Evolutionary conservation across 2,329 filamentous ascomycete species (phyloP).

Genomic region (Plenodomus biglobosus): DNA sequence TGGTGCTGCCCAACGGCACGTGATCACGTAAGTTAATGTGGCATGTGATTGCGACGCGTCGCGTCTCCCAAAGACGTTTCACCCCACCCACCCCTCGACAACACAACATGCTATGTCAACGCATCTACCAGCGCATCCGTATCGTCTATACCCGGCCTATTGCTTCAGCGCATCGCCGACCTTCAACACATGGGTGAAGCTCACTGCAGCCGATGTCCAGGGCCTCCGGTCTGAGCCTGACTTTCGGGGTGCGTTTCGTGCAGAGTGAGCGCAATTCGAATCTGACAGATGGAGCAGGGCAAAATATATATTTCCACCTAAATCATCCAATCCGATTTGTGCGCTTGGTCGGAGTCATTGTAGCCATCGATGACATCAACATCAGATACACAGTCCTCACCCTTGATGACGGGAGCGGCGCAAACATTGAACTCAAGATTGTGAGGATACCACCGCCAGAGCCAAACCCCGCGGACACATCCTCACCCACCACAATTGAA

Average conservation of each 20-base stretch:
- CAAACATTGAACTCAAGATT: conserved; percentile 59
- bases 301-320: conserved; percentile 58
- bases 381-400: conserved; percentile 52
- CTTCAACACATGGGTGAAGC: conserved; percentile 64
- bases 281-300: conserved; percentile 43
- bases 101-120: conserved; percentile 37
- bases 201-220: conserved; percentile 59
- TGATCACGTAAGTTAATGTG: conserved; percentile 11
- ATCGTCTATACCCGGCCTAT: conserved; percentile 57
- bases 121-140: conserved; percentile 23
- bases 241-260: conserved; percentile 52
- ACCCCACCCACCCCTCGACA: conserved; percentile 16
- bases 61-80: conserved; percentile 14
- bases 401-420: conserved; percentile 64
- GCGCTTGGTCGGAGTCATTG: conserved; percentile 49
- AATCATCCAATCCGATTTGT: conserved; percentile 56
- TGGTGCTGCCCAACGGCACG: background rate
- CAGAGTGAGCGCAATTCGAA: background rate
- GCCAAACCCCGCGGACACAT: conserved; percentile 25
- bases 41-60: conserved; percentile 10
- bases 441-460: conserved; percentile 40
- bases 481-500: conserved; percentile 41
- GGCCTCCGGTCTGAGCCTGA: conserved; percentile 50
- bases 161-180: conserved; percentile 64
- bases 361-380: conserved; percentile 48